phyloP scores from a whole-genome alignment of 169 alveolate genomes.

The Plasmodium vivax region DNA sequence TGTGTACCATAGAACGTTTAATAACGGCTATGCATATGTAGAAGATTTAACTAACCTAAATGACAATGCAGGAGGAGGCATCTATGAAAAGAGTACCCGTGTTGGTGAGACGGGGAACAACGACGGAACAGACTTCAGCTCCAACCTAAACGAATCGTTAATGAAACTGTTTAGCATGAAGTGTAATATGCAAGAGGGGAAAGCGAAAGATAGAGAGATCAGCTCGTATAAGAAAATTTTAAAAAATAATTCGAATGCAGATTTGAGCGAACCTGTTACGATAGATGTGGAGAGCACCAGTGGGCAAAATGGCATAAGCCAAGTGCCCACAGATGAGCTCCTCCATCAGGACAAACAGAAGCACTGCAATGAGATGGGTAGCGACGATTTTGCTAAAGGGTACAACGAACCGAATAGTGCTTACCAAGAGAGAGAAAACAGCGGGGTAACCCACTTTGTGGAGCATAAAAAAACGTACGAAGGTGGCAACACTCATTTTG shows the following conservation, averaged over 20 bases:
- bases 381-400: neutral
- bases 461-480: neutral
- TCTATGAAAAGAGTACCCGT: neutral
- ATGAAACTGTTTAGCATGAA: constrained; percentile 11
- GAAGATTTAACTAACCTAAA: neutral
- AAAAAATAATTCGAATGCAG: neutral
- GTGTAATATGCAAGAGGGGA: neutral
- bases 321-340: neutral
- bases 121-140: neutral
- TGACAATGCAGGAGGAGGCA: neutral
- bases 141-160: neutral
- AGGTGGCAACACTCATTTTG: neutral
- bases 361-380: neutral
- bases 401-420: neutral
- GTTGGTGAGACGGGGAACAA: neutral
- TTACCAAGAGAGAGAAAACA: neutral
- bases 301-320: neutral
- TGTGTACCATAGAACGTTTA: neutral
- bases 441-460: neutral
- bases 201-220: neutral
- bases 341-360: neutral
- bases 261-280: neutral
- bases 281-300: neutral
- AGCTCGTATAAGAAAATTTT: neutral
- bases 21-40: neutral